Conservation (phyloP, 1,284 basidiomycete species). For the Anthracocystis walkeri region DNA sequence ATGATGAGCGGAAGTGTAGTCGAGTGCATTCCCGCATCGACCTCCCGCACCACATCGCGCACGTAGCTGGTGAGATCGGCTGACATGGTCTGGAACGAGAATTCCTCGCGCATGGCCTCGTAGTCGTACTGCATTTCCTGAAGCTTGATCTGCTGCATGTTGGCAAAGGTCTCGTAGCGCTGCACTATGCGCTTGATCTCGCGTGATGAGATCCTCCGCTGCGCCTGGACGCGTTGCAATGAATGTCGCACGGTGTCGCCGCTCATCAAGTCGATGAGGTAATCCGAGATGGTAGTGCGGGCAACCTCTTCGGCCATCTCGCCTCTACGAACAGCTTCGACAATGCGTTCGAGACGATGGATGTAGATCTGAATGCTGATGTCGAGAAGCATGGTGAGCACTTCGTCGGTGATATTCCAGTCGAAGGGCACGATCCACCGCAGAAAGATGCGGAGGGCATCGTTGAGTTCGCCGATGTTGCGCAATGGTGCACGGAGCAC, state of each 20-base stretch:
- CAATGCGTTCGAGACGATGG: slow-evolving; percentile 39
- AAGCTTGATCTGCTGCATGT: slow-evolving; percentile 38
- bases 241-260: slow-evolving; percentile 43
- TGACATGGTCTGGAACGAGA: slow-evolving; percentile 37
- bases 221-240: slow-evolving; percentile 31
- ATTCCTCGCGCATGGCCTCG: slow-evolving; percentile 29
- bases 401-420: slow-evolving; percentile 43
- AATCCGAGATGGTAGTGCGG: slow-evolving; percentile 19
- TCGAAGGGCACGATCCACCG: slow-evolving; percentile 50
- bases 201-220: slow-evolving; percentile 34
- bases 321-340: slow-evolving; percentile 19
- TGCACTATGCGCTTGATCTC: slow-evolving; percentile 41
- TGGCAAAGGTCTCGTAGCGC: slow-evolving; percentile 50
- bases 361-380: slow-evolving; percentile 62
- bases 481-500: slow-evolving; percentile 36
- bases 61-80: slow-evolving; percentile 52
- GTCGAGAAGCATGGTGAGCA: slow-evolving; percentile 54
- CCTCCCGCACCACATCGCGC: slow-evolving; percentile 48
- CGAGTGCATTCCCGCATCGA: slow-evolving; percentile 48
- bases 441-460: slow-evolving; percentile 54
- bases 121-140: slow-evolving; percentile 29
- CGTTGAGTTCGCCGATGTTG: slow-evolving; percentile 52
- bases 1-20: slow-evolving; percentile 46
- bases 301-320: slow-evolving; percentile 32
- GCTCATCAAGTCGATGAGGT: slow-evolving; percentile 43